Conservation (phyloP, 495 filamentous ascomycete species). For the Cudoniella acicularis region DNA sequence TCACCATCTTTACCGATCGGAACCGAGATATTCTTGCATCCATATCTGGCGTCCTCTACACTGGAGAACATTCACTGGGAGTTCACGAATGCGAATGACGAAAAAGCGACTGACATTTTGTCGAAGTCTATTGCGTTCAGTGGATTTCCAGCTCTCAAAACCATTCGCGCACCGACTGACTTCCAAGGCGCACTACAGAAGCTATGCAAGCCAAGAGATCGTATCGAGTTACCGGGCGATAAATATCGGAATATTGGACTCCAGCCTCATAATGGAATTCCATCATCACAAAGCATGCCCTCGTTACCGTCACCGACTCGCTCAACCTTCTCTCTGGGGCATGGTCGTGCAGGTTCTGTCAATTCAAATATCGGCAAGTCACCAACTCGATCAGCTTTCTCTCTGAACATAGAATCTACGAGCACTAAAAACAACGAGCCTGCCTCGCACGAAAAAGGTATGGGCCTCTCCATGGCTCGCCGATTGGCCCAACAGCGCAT, state of each 20-base stretch:
- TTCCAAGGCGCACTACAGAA: slow-evolving; percentile 68
- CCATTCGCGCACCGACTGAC: slow-evolving; percentile 69
- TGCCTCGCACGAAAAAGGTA: slow-evolving; percentile 28
- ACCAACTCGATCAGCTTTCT: slow-evolving; percentile 41
- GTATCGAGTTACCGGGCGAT: slow-evolving; percentile 28
- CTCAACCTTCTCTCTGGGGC: slow-evolving; percentile 17
- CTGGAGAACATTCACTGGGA: slow-evolving; percentile 81
- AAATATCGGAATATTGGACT: slow-evolving; percentile 33
- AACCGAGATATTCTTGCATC: slow-evolving; percentile 58
- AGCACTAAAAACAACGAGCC: slow-evolving; percentile 10
- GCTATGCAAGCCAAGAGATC: slow-evolving; percentile 55
- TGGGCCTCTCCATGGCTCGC: slow-evolving; percentile 46
- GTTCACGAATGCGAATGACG: slow-evolving; percentile 46
- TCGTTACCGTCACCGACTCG: slow-evolving; percentile 17
- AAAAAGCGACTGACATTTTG: slow-evolving; percentile 63
- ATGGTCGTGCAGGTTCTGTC: neutral
- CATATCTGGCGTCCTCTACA: slow-evolving; percentile 63
- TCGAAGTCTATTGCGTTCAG: slow-evolving; percentile 64
- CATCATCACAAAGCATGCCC: slow-evolving; percentile 2
- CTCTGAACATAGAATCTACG: slow-evolving; percentile 31
- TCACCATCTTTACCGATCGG: slow-evolving; percentile 57
- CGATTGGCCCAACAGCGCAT: slow-evolving; percentile 54
- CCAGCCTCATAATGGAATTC: neutral
- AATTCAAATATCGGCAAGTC: slow-evolving; percentile 32
- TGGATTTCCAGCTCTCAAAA: slow-evolving; percentile 68